Conservation (phyloP, 2,329 filamentous ascomycete species). For the Trichoderma koningiopsis region DNA sequence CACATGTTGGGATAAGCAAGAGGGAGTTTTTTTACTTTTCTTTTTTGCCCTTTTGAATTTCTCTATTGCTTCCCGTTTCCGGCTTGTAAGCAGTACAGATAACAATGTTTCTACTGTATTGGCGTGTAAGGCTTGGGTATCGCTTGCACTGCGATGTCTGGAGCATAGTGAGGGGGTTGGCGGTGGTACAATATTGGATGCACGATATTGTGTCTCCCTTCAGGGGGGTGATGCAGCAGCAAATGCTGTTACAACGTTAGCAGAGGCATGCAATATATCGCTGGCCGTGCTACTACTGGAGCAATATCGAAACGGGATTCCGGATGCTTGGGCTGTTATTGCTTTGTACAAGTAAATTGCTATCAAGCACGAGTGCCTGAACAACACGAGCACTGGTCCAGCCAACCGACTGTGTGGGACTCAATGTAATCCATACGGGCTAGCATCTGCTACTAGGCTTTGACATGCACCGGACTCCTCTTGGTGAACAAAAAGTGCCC, state of each 20-base stretch:
- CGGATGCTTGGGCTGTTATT: neutral
- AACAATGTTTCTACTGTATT: neutral
- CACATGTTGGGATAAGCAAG: conserved; percentile 10
- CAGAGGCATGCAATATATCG: conserved; percentile 8
- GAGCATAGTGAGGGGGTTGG: neutral
- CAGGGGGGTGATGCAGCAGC: neutral
- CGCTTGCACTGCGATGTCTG: neutral
- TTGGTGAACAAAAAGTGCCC: neutral
- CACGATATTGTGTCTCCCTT: neutral
- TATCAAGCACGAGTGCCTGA: neutral
- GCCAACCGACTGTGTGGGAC: conserved; percentile 9
- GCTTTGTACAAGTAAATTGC: neutral
- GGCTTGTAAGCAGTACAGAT: neutral
- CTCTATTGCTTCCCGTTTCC: neutral
- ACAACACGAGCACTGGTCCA: neutral
- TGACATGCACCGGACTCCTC: neutral
- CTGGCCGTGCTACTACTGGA: neutral
- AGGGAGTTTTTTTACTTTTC: neutral
- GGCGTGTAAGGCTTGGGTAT: neutral
- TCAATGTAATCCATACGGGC: neutral
- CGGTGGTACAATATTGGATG: neutral
- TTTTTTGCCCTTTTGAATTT: neutral
- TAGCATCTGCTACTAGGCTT: neutral
- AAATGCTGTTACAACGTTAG: neutral
- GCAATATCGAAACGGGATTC: neutral